Conservation (phyloP, 1,284 basidiomycete species). For the Trichosporon sp. region DNA sequence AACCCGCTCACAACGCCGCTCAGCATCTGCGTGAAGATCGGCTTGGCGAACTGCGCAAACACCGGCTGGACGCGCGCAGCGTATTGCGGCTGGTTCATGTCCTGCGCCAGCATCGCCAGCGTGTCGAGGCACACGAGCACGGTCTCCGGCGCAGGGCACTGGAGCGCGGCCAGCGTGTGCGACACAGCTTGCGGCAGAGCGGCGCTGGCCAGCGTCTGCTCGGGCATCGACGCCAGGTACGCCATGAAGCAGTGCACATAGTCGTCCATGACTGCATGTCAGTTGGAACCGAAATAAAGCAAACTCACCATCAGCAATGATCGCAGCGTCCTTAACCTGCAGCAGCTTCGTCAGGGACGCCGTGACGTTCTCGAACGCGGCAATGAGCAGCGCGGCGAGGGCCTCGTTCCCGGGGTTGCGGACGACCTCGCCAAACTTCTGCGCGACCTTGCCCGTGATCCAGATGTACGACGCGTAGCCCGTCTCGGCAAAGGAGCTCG, state of each 20-base stretch:
- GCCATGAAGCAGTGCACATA: constrained; percentile 78
- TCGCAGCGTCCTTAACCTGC: constrained; percentile 61
- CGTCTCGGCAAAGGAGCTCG: constrained; percentile 70
- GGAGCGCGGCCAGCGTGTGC: constrained; percentile 68
- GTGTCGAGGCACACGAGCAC: constrained; percentile 77
- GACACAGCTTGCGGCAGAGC: constrained; percentile 71
- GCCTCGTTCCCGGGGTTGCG: constrained; percentile 51
- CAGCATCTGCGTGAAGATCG: constrained; percentile 67
- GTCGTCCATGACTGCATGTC: constrained; percentile 79
- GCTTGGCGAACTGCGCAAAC: constrained; percentile 68
- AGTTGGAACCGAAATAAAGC: constrained; percentile 7
- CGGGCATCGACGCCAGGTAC: constrained; percentile 62
- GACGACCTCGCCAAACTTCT: constrained; percentile 61
- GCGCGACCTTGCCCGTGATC: constrained; percentile 82
- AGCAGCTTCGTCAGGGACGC: constrained; percentile 64
- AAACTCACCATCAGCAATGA: constrained; percentile 72
- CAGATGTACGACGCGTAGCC: constrained; percentile 87
- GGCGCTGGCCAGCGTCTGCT: constrained; percentile 70
- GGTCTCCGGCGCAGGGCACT: constrained; percentile 72
- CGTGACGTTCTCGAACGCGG: constrained; percentile 70
- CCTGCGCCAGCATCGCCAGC: constrained; percentile 69
- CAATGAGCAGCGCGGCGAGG: constrained; percentile 54
- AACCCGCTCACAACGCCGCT: constrained; percentile 78
- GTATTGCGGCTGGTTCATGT: constrained; percentile 52
- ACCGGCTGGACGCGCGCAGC: constrained; percentile 56